Evolutionary conservation across 2,329 filamentous ascomycete genomes (phyloP).

Genomic region (Eurotiales sp.): DNA sequence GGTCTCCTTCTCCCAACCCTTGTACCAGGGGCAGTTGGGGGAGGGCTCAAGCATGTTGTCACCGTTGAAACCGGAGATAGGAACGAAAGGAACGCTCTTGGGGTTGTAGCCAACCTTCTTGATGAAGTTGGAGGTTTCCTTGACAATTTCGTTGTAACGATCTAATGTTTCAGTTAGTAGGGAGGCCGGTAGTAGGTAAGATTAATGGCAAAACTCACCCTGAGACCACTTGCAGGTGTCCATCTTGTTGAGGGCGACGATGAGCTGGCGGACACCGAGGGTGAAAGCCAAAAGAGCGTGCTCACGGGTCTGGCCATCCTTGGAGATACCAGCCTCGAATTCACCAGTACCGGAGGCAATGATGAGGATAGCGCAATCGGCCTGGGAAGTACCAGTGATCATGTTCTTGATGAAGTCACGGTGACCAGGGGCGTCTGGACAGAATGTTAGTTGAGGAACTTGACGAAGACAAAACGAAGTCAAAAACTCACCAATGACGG

Average conservation of each 20-base stretch:
- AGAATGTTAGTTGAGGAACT: slow-evolving; percentile 13
- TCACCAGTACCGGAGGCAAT: slow-evolving; percentile 99
- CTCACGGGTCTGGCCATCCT: slow-evolving; percentile 99
- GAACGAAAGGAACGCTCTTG: slow-evolving; percentile 96
- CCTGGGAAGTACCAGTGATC: slow-evolving; percentile 99
- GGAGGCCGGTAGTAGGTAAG: no score
- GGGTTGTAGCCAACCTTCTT: slow-evolving; percentile 99
- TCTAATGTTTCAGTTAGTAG: slow-evolving; percentile 30
- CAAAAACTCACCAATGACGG: slow-evolving; percentile 76
- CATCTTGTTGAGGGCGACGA: slow-evolving; percentile 99
- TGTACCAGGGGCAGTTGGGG: slow-evolving; percentile 99
- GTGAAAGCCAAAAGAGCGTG: slow-evolving; percentile 99
- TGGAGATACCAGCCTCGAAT: slow-evolving; percentile 99
- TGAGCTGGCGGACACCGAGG: slow-evolving; percentile 99
- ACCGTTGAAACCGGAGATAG: slow-evolving; percentile 99
- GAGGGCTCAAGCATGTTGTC: slow-evolving; percentile 97
- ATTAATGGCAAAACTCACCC: slow-evolving; percentile 37
- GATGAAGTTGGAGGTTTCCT: slow-evolving; percentile 99
- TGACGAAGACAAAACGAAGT: background rate
- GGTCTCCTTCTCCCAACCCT: slow-evolving; percentile 99
- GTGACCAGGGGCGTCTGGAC: slow-evolving; percentile 88
- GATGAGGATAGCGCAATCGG: slow-evolving; percentile 99
- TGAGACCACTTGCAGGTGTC: slow-evolving; percentile 99
- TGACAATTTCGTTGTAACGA: slow-evolving; percentile 98
- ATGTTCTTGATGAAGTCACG: slow-evolving; percentile 99